These are phyloP conservation scores for Kingdonia uniflora DNA, from an alignment of 164 flowering plant genomes.

Conservation along the genomic window DNA sequence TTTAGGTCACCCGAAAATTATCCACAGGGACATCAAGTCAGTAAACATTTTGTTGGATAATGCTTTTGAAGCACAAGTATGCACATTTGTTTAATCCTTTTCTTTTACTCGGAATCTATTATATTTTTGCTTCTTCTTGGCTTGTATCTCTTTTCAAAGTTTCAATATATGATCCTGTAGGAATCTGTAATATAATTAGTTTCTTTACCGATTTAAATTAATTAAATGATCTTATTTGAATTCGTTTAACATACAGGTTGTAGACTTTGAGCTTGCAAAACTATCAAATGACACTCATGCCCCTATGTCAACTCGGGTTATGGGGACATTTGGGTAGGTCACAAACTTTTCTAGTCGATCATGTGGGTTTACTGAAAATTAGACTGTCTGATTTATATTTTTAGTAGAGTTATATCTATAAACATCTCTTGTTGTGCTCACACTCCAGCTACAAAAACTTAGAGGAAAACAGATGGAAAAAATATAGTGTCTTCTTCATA, in stretches of 20 bases:
- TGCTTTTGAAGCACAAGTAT: constrained; percentile 63
- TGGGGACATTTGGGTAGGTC: constrained; percentile 84
- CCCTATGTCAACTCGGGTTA: constrained; percentile 69
- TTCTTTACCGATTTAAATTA: too few species aligned
- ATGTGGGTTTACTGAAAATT: neutral
- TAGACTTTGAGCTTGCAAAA: constrained; percentile 78
- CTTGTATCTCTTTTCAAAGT: too few species aligned
- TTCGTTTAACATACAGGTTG: constrained; percentile 33
- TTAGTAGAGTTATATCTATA: too few species aligned
- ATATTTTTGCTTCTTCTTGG: too few species aligned
- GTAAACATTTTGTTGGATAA: constrained; percentile 66
- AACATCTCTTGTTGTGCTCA: too few species aligned
- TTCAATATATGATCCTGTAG: too few species aligned
- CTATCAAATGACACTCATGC: constrained; percentile 38
- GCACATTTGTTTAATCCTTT: neutral
- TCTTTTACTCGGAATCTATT: neutral
- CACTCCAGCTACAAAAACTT: too few species aligned
- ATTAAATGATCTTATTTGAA: too few species aligned
- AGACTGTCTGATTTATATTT: too few species aligned
- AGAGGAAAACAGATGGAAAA: too few species aligned
- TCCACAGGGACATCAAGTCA: constrained; percentile 77
- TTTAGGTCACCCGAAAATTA: constrained; percentile 73
- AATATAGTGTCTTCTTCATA: too few species aligned
- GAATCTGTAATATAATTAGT: too few species aligned
- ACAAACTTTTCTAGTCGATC: neutral